Percentiles rank a stretch among this genome's conserved stretches.
These are phyloP conservation scores for Fomes fomentarius DNA, from an alignment of 1,284 basidiomycete species.

Conservation along the genomic window DNA sequence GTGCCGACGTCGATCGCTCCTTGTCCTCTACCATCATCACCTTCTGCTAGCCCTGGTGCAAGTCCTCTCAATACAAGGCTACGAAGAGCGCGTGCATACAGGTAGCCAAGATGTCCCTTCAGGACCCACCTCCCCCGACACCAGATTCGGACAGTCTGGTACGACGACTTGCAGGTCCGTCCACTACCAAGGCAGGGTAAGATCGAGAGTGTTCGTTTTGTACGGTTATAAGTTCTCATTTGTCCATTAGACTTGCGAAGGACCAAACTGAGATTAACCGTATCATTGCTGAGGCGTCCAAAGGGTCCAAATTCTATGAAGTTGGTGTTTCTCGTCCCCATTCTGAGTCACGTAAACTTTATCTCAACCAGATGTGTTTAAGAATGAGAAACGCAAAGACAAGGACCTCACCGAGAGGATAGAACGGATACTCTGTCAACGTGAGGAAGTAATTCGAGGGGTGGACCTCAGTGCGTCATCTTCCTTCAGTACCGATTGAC, in stretches of 20 bases:
- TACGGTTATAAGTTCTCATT: neutral
- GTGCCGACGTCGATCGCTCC: no score
- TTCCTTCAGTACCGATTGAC: neutral
- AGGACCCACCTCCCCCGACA: constrained; percentile 13
- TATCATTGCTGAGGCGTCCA: constrained; percentile 80
- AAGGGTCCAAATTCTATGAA: constrained; percentile 85
- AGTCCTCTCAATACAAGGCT: no score
- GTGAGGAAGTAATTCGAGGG: constrained; percentile 62
- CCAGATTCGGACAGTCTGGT: constrained; percentile 71
- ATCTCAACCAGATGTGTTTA: neutral
- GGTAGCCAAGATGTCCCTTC: no score
- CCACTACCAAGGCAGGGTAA: constrained; percentile 77
- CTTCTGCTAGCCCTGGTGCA: no score
- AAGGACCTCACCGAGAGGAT: constrained; percentile 79
- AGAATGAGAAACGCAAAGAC: constrained; percentile 87
- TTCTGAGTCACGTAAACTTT: neutral
- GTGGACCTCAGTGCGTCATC: constrained; percentile 60
- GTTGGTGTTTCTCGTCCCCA: constrained; percentile 44
- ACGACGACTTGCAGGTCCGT: constrained; percentile 75
- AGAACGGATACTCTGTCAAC: constrained; percentile 59
- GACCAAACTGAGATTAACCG: constrained; percentile 82
- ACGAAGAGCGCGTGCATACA: no score
- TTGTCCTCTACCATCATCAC: no score
- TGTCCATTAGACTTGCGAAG: constrained; percentile 57
- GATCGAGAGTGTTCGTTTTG: constrained; percentile 14